Percentiles rank a stretch among this genome's conserved stretches.
Evolutionary conservation across 768 basidiomycete species (phyloP).

Genomic region (Strobilomyces dryophilus): DNA sequence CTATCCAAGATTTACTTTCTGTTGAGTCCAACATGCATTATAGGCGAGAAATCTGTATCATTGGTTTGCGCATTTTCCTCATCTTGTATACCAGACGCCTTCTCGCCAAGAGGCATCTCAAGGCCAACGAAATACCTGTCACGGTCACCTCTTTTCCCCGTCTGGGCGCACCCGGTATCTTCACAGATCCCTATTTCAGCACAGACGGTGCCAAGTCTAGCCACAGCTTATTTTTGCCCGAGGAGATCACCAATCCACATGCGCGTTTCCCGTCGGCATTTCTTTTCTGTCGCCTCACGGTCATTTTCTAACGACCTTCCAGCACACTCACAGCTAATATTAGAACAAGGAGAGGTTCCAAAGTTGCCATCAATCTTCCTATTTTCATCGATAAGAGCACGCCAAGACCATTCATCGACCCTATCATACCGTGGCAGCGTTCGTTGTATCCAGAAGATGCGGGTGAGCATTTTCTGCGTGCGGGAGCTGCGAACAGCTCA

Average conservation of each 20-base stretch:
- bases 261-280: constrained; percentile 91
- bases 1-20: constrained; percentile 76
- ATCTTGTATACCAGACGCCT: constrained; percentile 52
- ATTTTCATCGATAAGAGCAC: constrained; percentile 87
- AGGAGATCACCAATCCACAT: constrained; percentile 96
- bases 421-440: constrained; percentile 87
- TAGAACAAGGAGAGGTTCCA: constrained; percentile 81
- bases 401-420: constrained; percentile 86
- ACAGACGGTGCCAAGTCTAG: constrained; percentile 78
- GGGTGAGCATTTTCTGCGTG: constrained; percentile 44
- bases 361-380: constrained; percentile 94
- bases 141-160: constrained; percentile 96
- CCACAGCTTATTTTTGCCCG: constrained; percentile 90
- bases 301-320: constrained; percentile 14
- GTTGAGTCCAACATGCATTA: constrained; percentile 96
- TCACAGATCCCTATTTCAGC: constrained; percentile 86
- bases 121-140: constrained; percentile 81
- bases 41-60: constrained; percentile 43
- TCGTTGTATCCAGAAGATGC: constrained; percentile 79
- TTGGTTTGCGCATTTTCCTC: constrained; percentile 2
- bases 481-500: constrained; percentile 8
- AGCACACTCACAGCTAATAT: constrained; percentile 99
- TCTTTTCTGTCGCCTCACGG: constrained; percentile 5
- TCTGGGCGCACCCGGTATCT: constrained; percentile 82
- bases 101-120: constrained; percentile 79